Percentiles rank a stretch among this genome's conserved stretches.
Evolutionary conservation across 108 stramenopile species (phyloP).

Genomic region (Skeletonema menzelii): DNA sequence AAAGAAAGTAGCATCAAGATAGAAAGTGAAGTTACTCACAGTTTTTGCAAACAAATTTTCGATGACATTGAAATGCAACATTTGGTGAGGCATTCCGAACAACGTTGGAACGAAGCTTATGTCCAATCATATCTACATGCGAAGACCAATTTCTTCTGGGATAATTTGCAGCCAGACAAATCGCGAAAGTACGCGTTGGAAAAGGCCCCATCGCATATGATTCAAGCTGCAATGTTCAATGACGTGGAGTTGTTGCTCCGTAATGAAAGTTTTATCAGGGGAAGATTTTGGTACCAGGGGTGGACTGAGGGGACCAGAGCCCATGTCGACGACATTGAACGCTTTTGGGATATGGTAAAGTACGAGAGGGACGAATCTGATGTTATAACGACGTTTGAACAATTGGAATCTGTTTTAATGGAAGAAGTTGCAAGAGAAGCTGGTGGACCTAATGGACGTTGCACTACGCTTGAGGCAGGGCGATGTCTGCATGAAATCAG

Average conservation of each 20-base stretch:
- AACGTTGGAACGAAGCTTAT: conserved; percentile 69
- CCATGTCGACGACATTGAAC: conserved; percentile 72
- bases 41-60: conserved; percentile 60
- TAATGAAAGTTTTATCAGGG: conserved; percentile 67
- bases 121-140: conserved; percentile 53
- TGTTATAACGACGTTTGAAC: conserved; percentile 6
- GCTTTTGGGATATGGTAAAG: conserved; percentile 41
- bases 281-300: conserved; percentile 62
- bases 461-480: conserved; percentile 57
- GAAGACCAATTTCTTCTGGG: conserved; percentile 52
- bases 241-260: conserved; percentile 57
- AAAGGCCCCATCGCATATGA: conserved; percentile 70
- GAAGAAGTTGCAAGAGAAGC: conserved; percentile 22
- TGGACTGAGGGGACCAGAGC: conserved; percentile 60
- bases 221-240: conserved; percentile 65
- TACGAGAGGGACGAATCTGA: conserved; percentile 10
- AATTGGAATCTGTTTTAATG: conserved; percentile 24
- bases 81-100: conserved; percentile 55
- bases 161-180: conserved; percentile 56
- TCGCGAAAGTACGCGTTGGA: conserved; percentile 69
- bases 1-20: conserved; percentile 65
- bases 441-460: conserved; percentile 7
- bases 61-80: conserved; percentile 49
- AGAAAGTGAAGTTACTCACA: conserved; percentile 59
- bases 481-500: conserved; percentile 73